Evolutionary conservation across 805 yeast genomes (phyloP).

Genomic region (Barnettozyma sp.): DNA sequence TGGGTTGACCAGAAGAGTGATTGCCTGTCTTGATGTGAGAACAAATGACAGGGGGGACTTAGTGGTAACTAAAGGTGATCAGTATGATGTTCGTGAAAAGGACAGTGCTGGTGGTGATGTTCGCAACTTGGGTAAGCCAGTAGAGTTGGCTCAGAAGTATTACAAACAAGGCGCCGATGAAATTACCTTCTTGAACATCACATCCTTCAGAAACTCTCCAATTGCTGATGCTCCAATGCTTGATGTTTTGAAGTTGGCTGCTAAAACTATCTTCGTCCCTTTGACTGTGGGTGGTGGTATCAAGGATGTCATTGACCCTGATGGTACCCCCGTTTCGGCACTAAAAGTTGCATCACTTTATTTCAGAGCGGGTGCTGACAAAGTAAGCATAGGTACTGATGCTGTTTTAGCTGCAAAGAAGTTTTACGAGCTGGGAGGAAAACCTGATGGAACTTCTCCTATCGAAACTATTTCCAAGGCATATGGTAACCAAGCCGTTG

Average conservation of each 20-base stretch:
- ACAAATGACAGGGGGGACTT: constrained; percentile 90
- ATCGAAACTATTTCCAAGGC: constrained; percentile 89
- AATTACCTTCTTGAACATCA: constrained; percentile 88
- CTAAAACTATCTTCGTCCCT: constrained; percentile 91
- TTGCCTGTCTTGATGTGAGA: constrained; percentile 97
- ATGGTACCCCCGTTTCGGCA: constrained; percentile 73
- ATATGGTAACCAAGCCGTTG: constrained; percentile 96
- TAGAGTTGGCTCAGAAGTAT: constrained; percentile 84
- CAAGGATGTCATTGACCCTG: constrained; percentile 82
- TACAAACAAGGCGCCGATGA: constrained; percentile 97
- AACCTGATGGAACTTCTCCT: constrained; percentile 70
- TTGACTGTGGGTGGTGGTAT: constrained; percentile 98
- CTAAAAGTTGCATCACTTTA: constrained; percentile 85
- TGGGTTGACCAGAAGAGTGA: constrained; percentile 84
- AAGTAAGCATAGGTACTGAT: constrained; percentile 96
- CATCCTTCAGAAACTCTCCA: constrained; percentile 94
- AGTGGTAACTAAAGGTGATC: constrained; percentile 98
- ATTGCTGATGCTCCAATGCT: constrained; percentile 92
- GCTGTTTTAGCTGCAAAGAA: constrained; percentile 89
- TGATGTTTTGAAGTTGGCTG: constrained; percentile 74
- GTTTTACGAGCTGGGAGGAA: constrained; percentile 52
- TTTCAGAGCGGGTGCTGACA: constrained; percentile 96
- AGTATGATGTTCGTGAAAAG: constrained; percentile 91
- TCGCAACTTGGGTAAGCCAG: constrained; percentile 94
- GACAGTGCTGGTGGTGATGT: constrained; percentile 50